Conservation (phyloP, 2,329 filamentous ascomycete genomes). For the Didymella glomerata region DNA sequence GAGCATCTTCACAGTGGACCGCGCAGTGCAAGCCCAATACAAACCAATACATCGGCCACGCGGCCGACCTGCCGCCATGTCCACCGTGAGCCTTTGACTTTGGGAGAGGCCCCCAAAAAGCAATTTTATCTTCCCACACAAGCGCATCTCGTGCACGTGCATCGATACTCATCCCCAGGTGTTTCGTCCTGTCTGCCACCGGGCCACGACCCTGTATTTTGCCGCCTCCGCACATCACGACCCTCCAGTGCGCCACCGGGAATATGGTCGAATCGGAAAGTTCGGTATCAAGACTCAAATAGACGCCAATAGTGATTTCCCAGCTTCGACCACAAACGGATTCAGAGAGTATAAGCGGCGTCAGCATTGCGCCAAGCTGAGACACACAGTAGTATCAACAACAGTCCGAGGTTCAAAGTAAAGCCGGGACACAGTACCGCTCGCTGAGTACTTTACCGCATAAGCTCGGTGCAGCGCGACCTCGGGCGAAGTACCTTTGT, state of each 20-base stretch:
- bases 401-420: not conserved
- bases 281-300: not conserved
- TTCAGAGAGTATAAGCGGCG: not conserved
- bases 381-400: not conserved
- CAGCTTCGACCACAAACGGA: not conserved
- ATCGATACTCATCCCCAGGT: not conserved
- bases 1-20: not conserved
- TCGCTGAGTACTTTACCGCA: slow-evolving; percentile 16
- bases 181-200: not conserved
- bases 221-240: slow-evolving; percentile 8
- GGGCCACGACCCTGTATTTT: slow-evolving; percentile 8
- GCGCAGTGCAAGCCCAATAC: not conserved
- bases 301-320: not conserved
- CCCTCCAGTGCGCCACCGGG: not conserved
- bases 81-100: not conserved
- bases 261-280: not conserved
- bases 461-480: slow-evolving; percentile 10
- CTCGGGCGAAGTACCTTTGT: slow-evolving; percentile 14
- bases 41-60: not conserved
- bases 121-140: not conserved
- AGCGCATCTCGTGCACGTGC: slow-evolving; percentile 3
- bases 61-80: not conserved
- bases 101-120: slow-evolving; percentile 2
- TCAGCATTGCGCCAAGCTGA: slow-evolving; percentile 12
- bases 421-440: not conserved